A percentile compares a stretch with the other conserved stretches of the same genome.
Evolutionary conservation across 2,329 filamentous ascomycete species (phyloP).

Genomic region (Penicillium capsulatum): DNA sequence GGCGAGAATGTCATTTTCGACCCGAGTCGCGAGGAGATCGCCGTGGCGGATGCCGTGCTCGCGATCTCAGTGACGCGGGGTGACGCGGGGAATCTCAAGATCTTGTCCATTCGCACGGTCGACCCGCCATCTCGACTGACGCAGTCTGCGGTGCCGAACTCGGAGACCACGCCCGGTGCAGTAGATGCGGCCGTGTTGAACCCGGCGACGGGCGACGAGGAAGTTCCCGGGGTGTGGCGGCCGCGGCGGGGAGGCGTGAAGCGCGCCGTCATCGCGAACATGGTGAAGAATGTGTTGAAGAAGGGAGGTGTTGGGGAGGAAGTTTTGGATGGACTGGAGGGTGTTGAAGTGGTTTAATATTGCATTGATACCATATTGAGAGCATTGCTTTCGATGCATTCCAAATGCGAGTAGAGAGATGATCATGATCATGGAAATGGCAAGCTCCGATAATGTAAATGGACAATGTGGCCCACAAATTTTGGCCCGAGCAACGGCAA

Average conservation of each 20-base stretch:
- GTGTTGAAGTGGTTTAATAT: conserved; percentile 53
- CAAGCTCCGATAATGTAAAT: no score
- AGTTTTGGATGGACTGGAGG: conserved; percentile 74
- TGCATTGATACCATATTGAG: background rate
- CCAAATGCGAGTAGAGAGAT: no score
- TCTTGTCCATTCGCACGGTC: conserved; percentile 67
- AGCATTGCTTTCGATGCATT: background rate
- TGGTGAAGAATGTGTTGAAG: conserved; percentile 72
- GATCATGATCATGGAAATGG: no score
- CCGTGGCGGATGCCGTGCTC: conserved; percentile 83
- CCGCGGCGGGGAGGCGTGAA: conserved; percentile 80
- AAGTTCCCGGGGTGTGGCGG: conserved; percentile 71
- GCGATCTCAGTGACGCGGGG: conserved; percentile 68
- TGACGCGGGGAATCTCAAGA: conserved; percentile 48
- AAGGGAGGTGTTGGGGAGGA: conserved; percentile 79
- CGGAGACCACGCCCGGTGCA: conserved; percentile 49
- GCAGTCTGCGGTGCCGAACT: conserved; percentile 64
- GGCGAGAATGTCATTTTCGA: conserved; percentile 91
- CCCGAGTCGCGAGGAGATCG: conserved; percentile 83
- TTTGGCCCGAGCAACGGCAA: no score
- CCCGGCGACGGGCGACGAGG: conserved; percentile 54
- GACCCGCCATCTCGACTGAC: conserved; percentile 71
- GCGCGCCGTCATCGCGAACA: conserved; percentile 64
- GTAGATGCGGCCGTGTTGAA: conserved; percentile 43
- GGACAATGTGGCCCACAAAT: no score